These are phyloP conservation scores for Panicum miliaceum DNA, from an alignment of 176 grass and related monocot species.

Conservation along the genomic window DNA sequence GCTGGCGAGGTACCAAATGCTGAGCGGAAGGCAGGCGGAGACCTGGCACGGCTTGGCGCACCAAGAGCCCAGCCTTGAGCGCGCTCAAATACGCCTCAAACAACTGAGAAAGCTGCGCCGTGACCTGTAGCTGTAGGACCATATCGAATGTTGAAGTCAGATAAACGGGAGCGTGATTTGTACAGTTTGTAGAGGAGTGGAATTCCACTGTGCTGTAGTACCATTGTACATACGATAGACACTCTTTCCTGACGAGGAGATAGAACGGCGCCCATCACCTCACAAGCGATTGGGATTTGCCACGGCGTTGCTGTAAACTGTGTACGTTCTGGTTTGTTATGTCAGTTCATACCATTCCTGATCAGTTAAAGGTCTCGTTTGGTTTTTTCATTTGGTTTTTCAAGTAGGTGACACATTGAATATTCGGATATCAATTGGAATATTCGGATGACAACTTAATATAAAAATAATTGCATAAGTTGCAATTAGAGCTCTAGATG, in stretches of 20 bases:
- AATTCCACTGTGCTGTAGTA: conserved; percentile 15
- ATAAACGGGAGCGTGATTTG: background rate
- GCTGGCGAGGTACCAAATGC: too few relatives aligned
- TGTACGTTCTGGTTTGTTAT: background rate
- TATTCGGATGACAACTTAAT: too few relatives aligned
- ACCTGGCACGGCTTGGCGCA: conserved; percentile 70
- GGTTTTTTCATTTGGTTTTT: too few relatives aligned
- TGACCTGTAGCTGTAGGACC: conserved; percentile 9
- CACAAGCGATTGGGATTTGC: background rate
- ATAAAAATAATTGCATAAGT: too few relatives aligned
- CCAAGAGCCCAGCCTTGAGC: conserved; percentile 59
- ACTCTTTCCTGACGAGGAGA: conserved; percentile 30
- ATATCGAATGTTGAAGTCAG: conserved; percentile 26
- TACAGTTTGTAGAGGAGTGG: conserved; percentile 4
- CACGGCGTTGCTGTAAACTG: background rate
- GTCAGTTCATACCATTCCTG: background rate
- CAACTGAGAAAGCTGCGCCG: conserved; percentile 49
- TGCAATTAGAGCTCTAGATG: too few relatives aligned
- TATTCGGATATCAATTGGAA: too few relatives aligned
- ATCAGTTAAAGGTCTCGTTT: too few relatives aligned
- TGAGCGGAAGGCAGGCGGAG: background rate
- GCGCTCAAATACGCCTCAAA: conserved; percentile 57
- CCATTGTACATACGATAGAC: background rate
- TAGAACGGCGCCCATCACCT: background rate
- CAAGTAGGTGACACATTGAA: too few relatives aligned